Base-by-base conservation (phyloP, 805 yeast species). In the Metschnikowia arizonensis region DNA sequence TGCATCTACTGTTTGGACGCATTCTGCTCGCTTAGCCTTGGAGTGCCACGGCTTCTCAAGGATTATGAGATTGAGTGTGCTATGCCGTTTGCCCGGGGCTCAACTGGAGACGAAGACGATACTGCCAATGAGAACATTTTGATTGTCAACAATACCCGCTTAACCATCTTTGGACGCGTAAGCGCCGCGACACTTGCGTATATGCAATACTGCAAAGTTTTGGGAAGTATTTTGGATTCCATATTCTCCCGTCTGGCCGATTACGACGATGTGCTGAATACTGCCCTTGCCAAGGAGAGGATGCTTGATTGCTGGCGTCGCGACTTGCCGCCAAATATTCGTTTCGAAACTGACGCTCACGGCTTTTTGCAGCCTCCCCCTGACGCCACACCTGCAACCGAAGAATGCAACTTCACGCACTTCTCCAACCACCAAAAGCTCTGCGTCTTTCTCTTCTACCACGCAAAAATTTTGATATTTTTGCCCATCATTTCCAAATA, bases 61-160 rank as follows among this genome's bases (percentile, higher is more conserved):
- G 96, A 87, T 59, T 79, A 78, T 56, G 95, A 87, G 60, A 80
- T 88, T 41, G 95, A 88, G 61, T 88, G 96, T 69, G 90, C 91
- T 1, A 65, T 85, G 55, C 96, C 97, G 1, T 79, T 84, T 41
- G 66, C 78, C 26, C 63, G 63, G 36, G 73, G 69, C 40, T 76
- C 66, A 47, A n/a, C n/a, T n/a, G 42, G 29, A 23, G 74, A 70
- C 44, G 61, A 55, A 29, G 55, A 55, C 33, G 67, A 63, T 37
- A 58, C 62, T 40, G 69, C 65, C 32, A 78, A 74, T 36, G 78
- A 75, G 35, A 82, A 79, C 56, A 72, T 80, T 51, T 74, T 80
- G 50, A 74, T 79, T 28, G 77, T 82, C 47, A 81, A 81, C 58
- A 77, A 82, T 57, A 72, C 77, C 44, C 74, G 71, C 53, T 70